These are phyloP conservation scores for Backusella tarrabulga DNA, from an alignment of 192 early-diverging fungal genomes.

Conservation along the genomic window DNA sequence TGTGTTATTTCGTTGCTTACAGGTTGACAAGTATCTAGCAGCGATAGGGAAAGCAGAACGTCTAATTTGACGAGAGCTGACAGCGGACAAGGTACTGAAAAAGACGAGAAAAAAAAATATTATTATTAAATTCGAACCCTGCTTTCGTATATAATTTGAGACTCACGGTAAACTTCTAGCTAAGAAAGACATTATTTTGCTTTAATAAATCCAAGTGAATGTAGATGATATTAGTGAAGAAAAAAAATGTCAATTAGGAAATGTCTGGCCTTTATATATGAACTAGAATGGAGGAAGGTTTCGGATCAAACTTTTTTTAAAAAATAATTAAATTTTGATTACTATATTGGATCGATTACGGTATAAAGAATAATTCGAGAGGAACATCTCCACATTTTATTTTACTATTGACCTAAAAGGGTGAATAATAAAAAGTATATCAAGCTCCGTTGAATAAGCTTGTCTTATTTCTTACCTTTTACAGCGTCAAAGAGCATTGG, in stretches of 20 bases:
- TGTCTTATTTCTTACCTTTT: constrained; percentile 8
- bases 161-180: constrained; percentile 8
- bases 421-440: constrained; percentile 4
- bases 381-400: constrained; percentile 4
- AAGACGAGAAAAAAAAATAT: neutral
- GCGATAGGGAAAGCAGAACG: constrained; percentile 25
- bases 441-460: neutral
- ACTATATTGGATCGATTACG: neutral
- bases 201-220: constrained; percentile 8
- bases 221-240: neutral
- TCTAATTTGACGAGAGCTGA: neutral
- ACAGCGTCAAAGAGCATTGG: neutral
- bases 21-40: constrained; percentile 26
- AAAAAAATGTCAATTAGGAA: neutral
- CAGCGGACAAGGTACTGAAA: constrained; percentile 1
- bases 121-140: neutral
- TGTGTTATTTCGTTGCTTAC: constrained; percentile 1
- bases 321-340: neutral
- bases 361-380: neutral
- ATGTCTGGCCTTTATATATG: neutral
- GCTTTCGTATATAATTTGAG: neutral
- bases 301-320: constrained; percentile 1
- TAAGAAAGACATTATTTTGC: neutral
- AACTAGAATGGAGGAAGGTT: neutral
- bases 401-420: constrained; percentile 4